Evolutionary conservation across 441 rosid species (phyloP), one percentile per base, ranked within the genome.

Genomic region (Monsonia emarginata): DNA sequence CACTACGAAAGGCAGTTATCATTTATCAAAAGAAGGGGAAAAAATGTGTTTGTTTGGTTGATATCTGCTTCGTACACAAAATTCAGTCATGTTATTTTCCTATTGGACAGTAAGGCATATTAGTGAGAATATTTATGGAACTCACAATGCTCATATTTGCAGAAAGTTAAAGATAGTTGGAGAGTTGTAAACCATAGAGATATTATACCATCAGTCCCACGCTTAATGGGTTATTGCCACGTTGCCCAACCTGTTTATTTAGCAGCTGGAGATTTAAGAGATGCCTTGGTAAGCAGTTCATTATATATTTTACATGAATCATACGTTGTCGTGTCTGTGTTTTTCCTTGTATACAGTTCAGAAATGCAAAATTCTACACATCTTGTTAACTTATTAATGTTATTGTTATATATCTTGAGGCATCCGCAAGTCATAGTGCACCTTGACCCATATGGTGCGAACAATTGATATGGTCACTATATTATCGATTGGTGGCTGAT

Each of bases 161-260:
- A 93, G 98, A 93, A 85, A 79, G 95, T 90, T 65, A 86, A 79
- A 76, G 96, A 90, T 71, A 90, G 94, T 76, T 88, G 97, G 98
- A 88, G 97, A 78, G 87, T 92, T 69, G 94, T 93, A 61, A 93
- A 93, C 79, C 95, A 87, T 65, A 87, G 98, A 84, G 98, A 93
- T 80, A 90, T 93, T 74, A 90, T 93, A 74, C 98, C 97, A 18
- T 83, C 98, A 13, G 85, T 93, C 38, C 97, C 98, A 42, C 96
- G 91, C 62, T 79, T 90, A 74, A 93, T 90, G 98, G 98, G 98
- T 62, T 93, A 93, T 72, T 90, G 92, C 81, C 98, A 93, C 66
- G 97, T 93, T 28, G 98, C 97, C 66, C 92, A 84, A 56, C 98
- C 97, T 61, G 80, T 93, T 61, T 93, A 88, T 83, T 81, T 93